These are phyloP conservation scores for Amanita pallidorosea DNA, from an alignment of 768 basidiomycete genomes.

Conservation along the genomic window DNA sequence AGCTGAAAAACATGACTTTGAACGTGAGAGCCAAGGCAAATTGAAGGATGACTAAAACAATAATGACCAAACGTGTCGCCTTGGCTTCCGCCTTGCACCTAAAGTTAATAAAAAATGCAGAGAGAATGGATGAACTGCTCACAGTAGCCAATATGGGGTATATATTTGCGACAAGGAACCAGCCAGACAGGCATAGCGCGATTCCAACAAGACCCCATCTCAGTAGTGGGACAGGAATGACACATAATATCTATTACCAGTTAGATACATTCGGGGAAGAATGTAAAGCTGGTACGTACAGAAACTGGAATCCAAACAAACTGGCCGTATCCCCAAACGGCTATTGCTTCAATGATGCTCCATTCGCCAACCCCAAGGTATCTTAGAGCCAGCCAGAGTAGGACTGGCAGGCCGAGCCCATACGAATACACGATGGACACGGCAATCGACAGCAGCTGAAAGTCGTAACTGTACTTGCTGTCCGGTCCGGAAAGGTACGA, in stretches of 20 bases:
- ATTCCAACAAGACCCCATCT: constrained; percentile 72
- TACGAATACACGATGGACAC: constrained; percentile 82
- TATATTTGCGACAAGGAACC: constrained; percentile 75
- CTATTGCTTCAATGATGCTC: constrained; percentile 74
- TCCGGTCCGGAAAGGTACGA: constrained; percentile 66
- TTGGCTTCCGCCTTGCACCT: constrained; percentile 68
- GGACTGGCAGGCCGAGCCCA: constrained; percentile 68
- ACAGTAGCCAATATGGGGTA: constrained; percentile 87
- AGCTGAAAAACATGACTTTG: constrained; percentile 62
- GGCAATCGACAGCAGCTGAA: constrained; percentile 74
- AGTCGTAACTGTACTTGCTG: constrained; percentile 66
- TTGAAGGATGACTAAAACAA: constrained; percentile 68
- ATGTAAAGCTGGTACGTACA: constrained; percentile 27
- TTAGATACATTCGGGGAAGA: neutral
- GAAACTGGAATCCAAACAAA: constrained; percentile 88
- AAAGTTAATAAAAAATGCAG: neutral
- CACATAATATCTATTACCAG: constrained; percentile 57
- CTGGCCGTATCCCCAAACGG: constrained; percentile 73
- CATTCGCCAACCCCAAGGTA: constrained; percentile 88
- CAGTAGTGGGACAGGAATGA: constrained; percentile 73
- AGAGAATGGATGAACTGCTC: constrained; percentile 17
- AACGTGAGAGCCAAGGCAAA: constrained; percentile 74
- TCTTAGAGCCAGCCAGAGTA: constrained; percentile 76
- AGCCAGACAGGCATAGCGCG: constrained; percentile 75
- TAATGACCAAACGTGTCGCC: constrained; percentile 72